Evolutionary conservation across 352 stramenopile species (phyloP).

Genomic region (Pythium plurisporium): DNA sequence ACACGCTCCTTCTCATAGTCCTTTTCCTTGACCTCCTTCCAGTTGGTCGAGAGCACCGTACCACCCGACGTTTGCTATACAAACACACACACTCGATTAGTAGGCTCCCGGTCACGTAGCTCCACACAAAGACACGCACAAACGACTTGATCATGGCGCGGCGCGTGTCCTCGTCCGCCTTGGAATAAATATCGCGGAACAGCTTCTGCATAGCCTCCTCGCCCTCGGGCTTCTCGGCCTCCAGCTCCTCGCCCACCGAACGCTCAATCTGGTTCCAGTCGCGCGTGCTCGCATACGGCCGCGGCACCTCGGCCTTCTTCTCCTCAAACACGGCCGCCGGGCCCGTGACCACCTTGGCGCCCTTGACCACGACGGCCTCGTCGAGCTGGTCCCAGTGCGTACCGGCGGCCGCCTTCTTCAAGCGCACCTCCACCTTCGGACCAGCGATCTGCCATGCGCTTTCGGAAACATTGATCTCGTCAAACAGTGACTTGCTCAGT

Average conservation of each 20-base stretch:
- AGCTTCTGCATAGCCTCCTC: conserved; percentile 91
- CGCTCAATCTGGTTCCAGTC: conserved; percentile 90
- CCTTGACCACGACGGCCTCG: conserved; percentile 41
- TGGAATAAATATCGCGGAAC: conserved; percentile 91
- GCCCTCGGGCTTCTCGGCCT: conserved; percentile 86
- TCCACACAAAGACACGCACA: conserved; percentile 32
- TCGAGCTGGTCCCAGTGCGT: conserved; percentile 78
- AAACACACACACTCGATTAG: neutral
- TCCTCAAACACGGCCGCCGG: conserved; percentile 56
- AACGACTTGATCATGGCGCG: conserved; percentile 94
- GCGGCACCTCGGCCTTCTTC: conserved; percentile 48
- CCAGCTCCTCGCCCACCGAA: conserved; percentile 70
- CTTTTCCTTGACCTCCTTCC: conserved; percentile 87
- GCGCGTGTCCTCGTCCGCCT: conserved; percentile 87
- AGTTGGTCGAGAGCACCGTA: conserved; percentile 90
- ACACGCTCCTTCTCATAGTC: conserved; percentile 88
- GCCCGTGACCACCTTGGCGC: conserved; percentile 43
- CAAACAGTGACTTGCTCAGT: conserved; percentile 64
- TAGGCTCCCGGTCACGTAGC: neutral
- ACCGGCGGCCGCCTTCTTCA: conserved; percentile 61
- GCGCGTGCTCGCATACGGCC: conserved; percentile 75
- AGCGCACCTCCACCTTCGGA: conserved; percentile 78
- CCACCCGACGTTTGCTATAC: conserved; percentile 89
- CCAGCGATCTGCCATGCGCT: conserved; percentile 58
- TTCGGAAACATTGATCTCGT: conserved; percentile 52